Evolutionary conservation across 75 land plant species (phyloP), one percentile per base, ranked within the genome.

Genomic region (Sequoiadendron giganteum): DNA sequence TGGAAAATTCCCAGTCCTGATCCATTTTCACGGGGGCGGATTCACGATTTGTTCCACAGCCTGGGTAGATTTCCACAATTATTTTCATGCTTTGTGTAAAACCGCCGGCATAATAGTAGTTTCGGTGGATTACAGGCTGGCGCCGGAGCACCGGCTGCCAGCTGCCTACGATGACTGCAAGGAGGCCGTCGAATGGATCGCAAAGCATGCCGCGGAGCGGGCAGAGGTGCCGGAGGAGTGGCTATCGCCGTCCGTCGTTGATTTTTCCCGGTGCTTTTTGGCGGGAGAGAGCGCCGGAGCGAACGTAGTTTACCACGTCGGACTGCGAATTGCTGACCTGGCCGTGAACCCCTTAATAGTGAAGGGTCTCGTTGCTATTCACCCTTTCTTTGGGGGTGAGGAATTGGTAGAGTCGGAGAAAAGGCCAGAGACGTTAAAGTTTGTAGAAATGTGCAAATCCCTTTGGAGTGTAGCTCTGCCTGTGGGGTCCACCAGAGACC

Each of bases 281-380:
- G 88, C 73, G 0, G 97, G 95, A 1, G 97, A 95, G 68, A 94
- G 95, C 78, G 92, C 97, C 1, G 97, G 97, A 5, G 92, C 88
- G 2, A 94, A 92, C 86, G 90, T 95, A 5, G 89, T 68, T 15
- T 94, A 94, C 54, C 58, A 92, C 77, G 30, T 91, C 85, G 91
- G 88, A 25, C 39, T 88, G 61, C 42, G 85, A 18, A 14, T 39
- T n/a, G 34, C 76, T 14, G 34, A 3, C 10, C 30, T 85, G 80
- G 84, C 61, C 83, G 16, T 90, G 52, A 3, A 87, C 86, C 1
- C 42, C 21, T 10, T 28, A 30, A 16, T 2, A 40, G 79, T 90
- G 75, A 38, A 32, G 40, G 87, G 87, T 1, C 18, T 88, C 42
- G 84, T 86, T 28, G 32, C 89, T 76, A 15, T 90, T 16, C 89